Evolutionary conservation across 164 flowering plant species (phyloP), one percentile per base, ranked within the genome.

Genomic region (Piper betle): DNA sequence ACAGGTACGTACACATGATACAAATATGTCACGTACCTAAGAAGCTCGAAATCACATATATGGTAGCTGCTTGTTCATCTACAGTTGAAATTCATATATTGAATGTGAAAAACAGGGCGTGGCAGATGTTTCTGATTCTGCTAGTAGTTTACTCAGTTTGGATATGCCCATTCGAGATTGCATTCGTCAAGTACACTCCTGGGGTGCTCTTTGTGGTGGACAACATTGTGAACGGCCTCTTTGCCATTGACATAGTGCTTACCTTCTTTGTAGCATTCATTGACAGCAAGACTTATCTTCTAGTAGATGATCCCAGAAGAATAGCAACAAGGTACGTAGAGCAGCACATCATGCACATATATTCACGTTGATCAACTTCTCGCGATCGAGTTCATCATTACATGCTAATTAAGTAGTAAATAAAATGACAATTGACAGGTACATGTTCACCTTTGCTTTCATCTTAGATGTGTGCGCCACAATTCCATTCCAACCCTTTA

Each of bases 381-480:
- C n/a, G n/a, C n/a, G n/a, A n/a, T n/a, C n/a, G n/a, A n/a, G n/a
- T n/a, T n/a, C n/a, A n/a, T n/a, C n/a, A n/a, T n/a, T n/a, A n/a
- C n/a, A n/a, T n/a, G n/a, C n/a, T n/a, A n/a, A n/a, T n/a, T n/a
- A n/a, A n/a, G n/a, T n/a, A n/a, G n/a, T n/a, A n/a, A n/a, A n/a
- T n/a, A n/a, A n/a, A n/a, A n/a, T n/a, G n/a, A n/a, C n/a, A n/a
- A 20, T 15, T 4, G 56, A 61, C 83, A 93, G 99, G 88, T 93
- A 93, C 83, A 58, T 88, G 67, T 81, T 89, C 4, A 86, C n/a
- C n/a, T n/a, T 95, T 58, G 90, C 97, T 96, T 86, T 93, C 66
- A 63, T 81, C 48, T 88, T 93, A 54, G 99, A 93, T 69, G 83
- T 93, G 68, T 81, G 87, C 64, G 90, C 99, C 38, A 90, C 97